These are phyloP conservation scores for Curvularia eragrostidis DNA, from an alignment of 2,329 filamentous ascomycete species.

Conservation along the genomic window DNA sequence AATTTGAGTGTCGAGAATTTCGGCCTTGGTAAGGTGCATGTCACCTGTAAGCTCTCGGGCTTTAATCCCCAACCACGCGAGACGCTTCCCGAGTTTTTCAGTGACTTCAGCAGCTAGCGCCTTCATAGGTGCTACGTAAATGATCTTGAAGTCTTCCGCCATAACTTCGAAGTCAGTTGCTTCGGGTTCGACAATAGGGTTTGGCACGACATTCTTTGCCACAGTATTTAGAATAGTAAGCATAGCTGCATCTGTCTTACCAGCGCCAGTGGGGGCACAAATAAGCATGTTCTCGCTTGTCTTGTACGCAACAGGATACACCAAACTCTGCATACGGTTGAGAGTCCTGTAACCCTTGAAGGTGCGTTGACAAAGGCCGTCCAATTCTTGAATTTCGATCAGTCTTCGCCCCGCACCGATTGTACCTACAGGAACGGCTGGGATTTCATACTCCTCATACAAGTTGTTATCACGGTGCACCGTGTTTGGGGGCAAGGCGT, in stretches of 20 bases:
- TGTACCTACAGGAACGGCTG: conserved; percentile 78
- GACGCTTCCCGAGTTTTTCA: conserved; percentile 86
- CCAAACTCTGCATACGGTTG: conserved; percentile 97
- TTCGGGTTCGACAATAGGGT: conserved; percentile 74
- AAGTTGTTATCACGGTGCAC: conserved; percentile 73
- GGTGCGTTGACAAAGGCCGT: conserved; percentile 86
- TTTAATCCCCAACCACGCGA: conserved; percentile 91
- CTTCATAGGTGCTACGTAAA: conserved; percentile 99
- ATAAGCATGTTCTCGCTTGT: conserved; percentile 99
- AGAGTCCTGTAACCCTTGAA: conserved; percentile 93
- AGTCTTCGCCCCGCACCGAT: conserved; percentile 76
- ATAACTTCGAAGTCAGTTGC: conserved; percentile 83
- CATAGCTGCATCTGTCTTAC: conserved; percentile 99
- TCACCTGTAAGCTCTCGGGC: conserved; percentile 95
- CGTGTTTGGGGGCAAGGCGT: conserved; percentile 78
- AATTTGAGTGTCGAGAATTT: conserved; percentile 95
- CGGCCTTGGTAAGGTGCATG: conserved; percentile 97
- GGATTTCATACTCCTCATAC: conserved; percentile 90
- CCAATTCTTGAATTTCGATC: conserved; percentile 79
- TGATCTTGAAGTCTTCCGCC: conserved; percentile 92
- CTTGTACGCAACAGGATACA: conserved; percentile 93
- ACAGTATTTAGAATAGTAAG: conserved; percentile 91
- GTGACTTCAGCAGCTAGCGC: conserved; percentile 96
- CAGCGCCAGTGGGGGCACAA: conserved; percentile 95
- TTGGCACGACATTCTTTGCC: conserved; percentile 82